Evolutionary conservation across 1,284 basidiomycete species (phyloP).

Genomic region (Fomitopsis schrenkii): DNA sequence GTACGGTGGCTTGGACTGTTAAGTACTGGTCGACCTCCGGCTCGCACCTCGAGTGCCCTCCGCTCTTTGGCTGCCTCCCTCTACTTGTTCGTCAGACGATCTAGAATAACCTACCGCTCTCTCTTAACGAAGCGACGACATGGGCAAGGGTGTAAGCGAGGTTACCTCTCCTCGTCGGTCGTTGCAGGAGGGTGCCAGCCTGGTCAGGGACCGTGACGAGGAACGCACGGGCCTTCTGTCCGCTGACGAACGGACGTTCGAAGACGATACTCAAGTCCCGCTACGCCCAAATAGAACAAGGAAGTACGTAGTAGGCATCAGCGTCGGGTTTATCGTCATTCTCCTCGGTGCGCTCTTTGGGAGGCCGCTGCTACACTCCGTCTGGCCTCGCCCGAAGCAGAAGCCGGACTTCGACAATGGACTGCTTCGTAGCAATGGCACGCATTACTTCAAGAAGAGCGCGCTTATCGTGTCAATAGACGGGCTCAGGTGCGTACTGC

Average conservation of each 20-base stretch:
- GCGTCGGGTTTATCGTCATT: constrained; percentile 1
- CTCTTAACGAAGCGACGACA: neutral
- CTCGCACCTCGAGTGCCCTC: too few relatives aligned
- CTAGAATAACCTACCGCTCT: too few relatives aligned
- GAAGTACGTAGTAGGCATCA: neutral
- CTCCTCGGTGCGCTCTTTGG: constrained; percentile 5
- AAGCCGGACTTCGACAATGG: constrained; percentile 3
- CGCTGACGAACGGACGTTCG: neutral
- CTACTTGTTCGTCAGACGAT: too few relatives aligned
- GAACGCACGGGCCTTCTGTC: constrained; percentile 9
- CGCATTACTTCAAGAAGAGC: constrained; percentile 73
- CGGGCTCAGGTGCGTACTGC: constrained; percentile 60
- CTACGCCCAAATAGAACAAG: neutral
- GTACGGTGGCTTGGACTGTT: too few relatives aligned
- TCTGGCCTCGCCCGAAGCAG: neutral
- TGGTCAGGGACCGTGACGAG: constrained; percentile 8
- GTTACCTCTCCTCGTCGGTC: constrained; percentile 1
- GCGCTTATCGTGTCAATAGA: constrained; percentile 86
- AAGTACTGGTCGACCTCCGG: too few relatives aligned
- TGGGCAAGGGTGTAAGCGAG: neutral
- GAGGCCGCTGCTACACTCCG: neutral
- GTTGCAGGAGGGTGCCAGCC: neutral
- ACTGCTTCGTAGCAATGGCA: constrained; percentile 61
- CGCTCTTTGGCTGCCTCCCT: too few relatives aligned
- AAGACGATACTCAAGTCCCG: neutral